Percentiles rank a stretch among this genome's conserved stretches.
phyloP scores from a whole-genome alignment of 129 eudicot genomes.

The Silybum marianum region DNA sequence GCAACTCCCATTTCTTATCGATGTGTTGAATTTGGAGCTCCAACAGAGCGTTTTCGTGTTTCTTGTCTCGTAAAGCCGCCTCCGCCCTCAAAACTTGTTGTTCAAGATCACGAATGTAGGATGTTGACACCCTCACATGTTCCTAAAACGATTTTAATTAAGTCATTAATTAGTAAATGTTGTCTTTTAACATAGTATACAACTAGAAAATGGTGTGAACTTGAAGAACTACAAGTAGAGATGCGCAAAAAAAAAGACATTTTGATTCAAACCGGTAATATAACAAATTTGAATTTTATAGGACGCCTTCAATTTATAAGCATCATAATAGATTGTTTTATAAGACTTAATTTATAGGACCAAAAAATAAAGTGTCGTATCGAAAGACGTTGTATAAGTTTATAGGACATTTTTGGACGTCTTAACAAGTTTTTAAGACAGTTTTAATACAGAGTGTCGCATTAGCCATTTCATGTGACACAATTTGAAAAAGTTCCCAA shows the following conservation, averaged over 20 bases:
- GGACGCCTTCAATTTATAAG: too few species aligned
- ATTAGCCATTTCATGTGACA: too few species aligned
- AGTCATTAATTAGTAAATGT: background rate
- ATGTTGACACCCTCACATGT: constrained; percentile 33
- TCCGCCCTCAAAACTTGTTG: constrained; percentile 53
- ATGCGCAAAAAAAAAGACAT: background rate
- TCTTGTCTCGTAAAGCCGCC: constrained; percentile 48
- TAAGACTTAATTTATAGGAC: too few species aligned
- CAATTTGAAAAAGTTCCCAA: too few species aligned
- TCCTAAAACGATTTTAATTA: constrained; percentile 35
- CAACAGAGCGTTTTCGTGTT: constrained; percentile 51
- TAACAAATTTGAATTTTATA: too few species aligned
- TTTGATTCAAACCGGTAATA: background rate
- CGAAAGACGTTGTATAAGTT: too few species aligned
- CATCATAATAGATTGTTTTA: too few species aligned
- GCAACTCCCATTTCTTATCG: constrained; percentile 52
- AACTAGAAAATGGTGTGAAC: background rate
- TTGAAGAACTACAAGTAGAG: background rate
- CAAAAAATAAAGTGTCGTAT: too few species aligned
- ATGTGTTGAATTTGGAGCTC: constrained; percentile 41
- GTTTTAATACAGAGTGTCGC: too few species aligned
- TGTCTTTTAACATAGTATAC: background rate
- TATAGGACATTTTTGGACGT: too few species aligned
- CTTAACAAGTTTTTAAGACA: too few species aligned
- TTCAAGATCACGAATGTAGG: constrained; percentile 50